Evolutionary conservation across 768 basidiomycete genomes (phyloP).

Genomic region (Auricularia cornea): DNA sequence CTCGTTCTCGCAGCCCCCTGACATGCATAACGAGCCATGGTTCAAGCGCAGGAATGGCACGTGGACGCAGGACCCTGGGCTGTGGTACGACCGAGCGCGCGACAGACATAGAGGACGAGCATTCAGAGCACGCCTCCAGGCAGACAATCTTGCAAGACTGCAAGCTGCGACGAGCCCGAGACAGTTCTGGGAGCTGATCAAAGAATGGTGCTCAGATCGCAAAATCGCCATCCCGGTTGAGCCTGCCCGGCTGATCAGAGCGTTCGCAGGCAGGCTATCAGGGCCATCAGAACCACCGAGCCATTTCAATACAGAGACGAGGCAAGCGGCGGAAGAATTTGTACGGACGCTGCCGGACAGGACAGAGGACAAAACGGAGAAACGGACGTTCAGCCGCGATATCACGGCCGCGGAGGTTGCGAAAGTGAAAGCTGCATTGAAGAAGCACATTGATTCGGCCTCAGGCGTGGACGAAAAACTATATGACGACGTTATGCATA

Average conservation of each 20-base stretch:
- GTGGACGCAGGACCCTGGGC: background rate
- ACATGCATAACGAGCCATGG: background rate
- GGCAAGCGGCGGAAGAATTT: background rate
- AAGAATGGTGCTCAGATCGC: background rate
- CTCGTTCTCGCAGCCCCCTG: background rate
- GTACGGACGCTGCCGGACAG: background rate
- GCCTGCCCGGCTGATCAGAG: background rate
- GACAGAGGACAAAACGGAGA: background rate
- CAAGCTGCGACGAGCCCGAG: background rate
- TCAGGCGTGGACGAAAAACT: background rate
- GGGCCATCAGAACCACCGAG: background rate
- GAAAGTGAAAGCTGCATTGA: background rate
- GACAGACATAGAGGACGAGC: background rate
- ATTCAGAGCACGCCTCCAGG: background rate
- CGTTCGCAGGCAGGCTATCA: background rate
- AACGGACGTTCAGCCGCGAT: background rate
- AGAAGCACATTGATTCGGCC: background rate
- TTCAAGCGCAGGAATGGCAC: background rate
- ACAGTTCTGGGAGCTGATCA: background rate
- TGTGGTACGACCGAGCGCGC: background rate
- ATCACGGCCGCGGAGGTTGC: background rate
- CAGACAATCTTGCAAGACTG: background rate
- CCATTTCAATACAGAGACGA: background rate
- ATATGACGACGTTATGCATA: background rate
- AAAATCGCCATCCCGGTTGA: background rate